A percentile compares a stretch with the other conserved stretches of the same genome.
phyloP scores from a whole-genome alignment of 2,329 filamentous ascomycete genomes.

The Parastagonospora avenae region DNA sequence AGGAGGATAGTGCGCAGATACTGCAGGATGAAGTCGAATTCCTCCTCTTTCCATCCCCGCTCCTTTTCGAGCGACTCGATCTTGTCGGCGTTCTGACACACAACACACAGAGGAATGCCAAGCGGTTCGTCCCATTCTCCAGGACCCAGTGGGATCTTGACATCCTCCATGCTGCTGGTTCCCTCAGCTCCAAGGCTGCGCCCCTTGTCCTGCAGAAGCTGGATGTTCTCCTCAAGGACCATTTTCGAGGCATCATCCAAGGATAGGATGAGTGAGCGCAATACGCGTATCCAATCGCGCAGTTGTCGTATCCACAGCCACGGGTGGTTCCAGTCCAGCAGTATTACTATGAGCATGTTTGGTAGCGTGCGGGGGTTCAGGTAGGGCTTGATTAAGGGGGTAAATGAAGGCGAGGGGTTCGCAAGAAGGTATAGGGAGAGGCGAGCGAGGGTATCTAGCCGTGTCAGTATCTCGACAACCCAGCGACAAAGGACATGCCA shows the following conservation, averaged over 20 bases:
- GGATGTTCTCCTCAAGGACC: constrained; percentile 85
- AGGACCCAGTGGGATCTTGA: constrained; percentile 75
- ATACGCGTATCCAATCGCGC: constrained; percentile 83
- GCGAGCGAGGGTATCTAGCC: constrained; percentile 80
- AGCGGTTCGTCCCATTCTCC: constrained; percentile 93
- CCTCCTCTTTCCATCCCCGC: constrained; percentile 91
- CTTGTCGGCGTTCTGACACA: constrained; percentile 95
- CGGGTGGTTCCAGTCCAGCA: constrained; percentile 95
- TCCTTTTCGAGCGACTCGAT: constrained; percentile 91
- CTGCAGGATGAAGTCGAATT: constrained; percentile 95
- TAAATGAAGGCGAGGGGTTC: constrained; percentile 82
- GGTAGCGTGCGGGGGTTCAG: constrained; percentile 83
- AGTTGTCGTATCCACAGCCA: constrained; percentile 91
- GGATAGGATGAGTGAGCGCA: constrained; percentile 76
- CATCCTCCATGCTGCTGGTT: constrained; percentile 35
- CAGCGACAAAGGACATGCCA: constrained; percentile 7
- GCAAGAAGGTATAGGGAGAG: constrained; percentile 88
- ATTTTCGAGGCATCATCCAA: constrained; percentile 78
- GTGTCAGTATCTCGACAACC: constrained; percentile 10
- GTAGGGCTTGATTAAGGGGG: constrained; percentile 80
- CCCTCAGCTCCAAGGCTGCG: constrained; percentile 32
- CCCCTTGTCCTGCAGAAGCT: constrained; percentile 70
- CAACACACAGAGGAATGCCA: constrained; percentile 85
- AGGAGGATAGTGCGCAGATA: constrained; percentile 88
- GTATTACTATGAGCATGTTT: constrained; percentile 82